These are phyloP conservation scores for Eleusine coracana DNA, from an alignment of 176 grass and related monocot species.

Conservation along the genomic window DNA sequence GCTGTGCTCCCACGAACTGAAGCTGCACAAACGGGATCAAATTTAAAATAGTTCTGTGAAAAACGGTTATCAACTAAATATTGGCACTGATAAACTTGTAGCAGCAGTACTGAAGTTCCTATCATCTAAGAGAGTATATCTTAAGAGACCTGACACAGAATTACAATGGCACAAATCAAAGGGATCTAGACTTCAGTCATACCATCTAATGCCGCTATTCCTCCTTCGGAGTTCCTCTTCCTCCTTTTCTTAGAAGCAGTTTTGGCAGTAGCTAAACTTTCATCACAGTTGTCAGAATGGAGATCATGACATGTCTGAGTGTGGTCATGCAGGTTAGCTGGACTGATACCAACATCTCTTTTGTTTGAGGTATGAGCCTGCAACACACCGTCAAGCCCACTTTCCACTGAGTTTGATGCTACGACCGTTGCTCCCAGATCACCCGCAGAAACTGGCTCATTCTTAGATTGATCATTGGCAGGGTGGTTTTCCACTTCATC, in stretches of 20 bases:
- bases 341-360: constrained; percentile 20
- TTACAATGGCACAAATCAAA: constrained; percentile 21
- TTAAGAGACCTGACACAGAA: neutral
- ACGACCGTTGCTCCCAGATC: constrained; percentile 22
- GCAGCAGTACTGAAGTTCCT: neutral
- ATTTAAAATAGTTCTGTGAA: constrained; percentile 16
- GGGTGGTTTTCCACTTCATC: constrained; percentile 34
- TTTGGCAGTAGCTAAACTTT: constrained; percentile 19
- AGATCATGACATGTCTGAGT: constrained; percentile 14
- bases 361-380: constrained; percentile 36
- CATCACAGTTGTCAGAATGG: constrained; percentile 33
- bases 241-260: constrained; percentile 33
- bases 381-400: constrained; percentile 49
- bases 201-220: constrained; percentile 31
- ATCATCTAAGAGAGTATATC: neutral
- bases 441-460: constrained; percentile 35
- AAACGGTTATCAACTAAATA: constrained; percentile 10
- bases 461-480: constrained; percentile 40
- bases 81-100: neutral
- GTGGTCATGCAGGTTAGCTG: constrained; percentile 7
- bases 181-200: constrained; percentile 2
- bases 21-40: constrained; percentile 46
- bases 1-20: constrained; percentile 29
- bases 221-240: constrained; percentile 31
- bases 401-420: constrained; percentile 38